Percentiles rank a stretch among this genome's conserved stretches.
Evolutionary conservation across 495 filamentous ascomycete species (phyloP).

Genomic region (Aspergillus baeticus): DNA sequence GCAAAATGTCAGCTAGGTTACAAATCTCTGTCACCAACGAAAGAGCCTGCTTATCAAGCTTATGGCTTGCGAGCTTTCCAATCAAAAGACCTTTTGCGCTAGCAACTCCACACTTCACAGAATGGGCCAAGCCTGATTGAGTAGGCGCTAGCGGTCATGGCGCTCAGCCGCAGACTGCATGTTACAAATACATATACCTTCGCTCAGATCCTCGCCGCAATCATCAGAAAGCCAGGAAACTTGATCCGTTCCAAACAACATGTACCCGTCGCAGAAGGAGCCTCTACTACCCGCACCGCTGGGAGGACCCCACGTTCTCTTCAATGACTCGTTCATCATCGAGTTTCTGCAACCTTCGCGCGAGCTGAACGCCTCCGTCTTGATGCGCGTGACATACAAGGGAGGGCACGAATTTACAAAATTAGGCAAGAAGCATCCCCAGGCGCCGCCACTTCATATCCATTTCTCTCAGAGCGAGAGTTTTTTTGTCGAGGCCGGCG

Average conservation of each 20-base stretch:
- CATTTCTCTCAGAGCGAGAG: constrained; percentile 13
- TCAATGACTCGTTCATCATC: constrained; percentile 13
- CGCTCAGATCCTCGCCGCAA: no score
- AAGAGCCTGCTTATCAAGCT: no score
- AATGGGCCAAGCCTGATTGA: no score
- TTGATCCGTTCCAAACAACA: neutral
- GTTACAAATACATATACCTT: no score
- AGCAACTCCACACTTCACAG: no score
- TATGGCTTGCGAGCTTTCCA: no score
- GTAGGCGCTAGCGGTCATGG: no score
- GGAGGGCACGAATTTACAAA: constrained; percentile 5
- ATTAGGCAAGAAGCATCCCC: constrained; percentile 12
- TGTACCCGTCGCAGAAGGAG: constrained; percentile 2
- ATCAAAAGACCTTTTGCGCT: no score
- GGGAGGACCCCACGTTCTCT: constrained; percentile 9
- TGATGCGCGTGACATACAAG: constrained; percentile 12
- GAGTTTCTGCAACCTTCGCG: constrained; percentile 12
- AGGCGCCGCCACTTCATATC: constrained; percentile 13
- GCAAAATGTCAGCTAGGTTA: no score
- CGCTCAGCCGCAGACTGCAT: no score
- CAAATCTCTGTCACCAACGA: no score
- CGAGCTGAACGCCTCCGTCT: constrained; percentile 7
- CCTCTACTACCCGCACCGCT: constrained; percentile 8
- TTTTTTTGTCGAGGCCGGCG: constrained; percentile 9
- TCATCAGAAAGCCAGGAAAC: no score